A percentile compares a stretch with the other conserved stretches of the same genome.
phyloP scores from a whole-genome alignment of 306 rosid species.

The Macrotyloma uniflorum region DNA sequence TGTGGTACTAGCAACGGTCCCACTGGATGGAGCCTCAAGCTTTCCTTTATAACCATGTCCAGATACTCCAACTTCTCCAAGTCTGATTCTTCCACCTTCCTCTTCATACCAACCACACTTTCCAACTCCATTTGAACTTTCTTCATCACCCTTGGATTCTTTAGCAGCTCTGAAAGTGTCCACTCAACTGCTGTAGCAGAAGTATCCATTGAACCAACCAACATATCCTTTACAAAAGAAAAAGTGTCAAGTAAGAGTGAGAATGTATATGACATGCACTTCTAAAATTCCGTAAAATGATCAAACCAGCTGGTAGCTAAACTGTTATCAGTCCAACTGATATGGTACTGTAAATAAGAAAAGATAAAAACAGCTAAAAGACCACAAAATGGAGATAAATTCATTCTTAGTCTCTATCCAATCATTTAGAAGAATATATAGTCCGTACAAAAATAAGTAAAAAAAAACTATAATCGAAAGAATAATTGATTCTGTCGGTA shows the following conservation, averaged over 20 bases:
- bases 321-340: too few relatives aligned
- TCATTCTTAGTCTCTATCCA: too few relatives aligned
- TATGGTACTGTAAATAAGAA: too few relatives aligned
- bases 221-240: slow-evolving; percentile 54
- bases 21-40: slow-evolving; percentile 61
- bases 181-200: slow-evolving; percentile 59
- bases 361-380: too few relatives aligned
- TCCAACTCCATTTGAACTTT: slow-evolving; percentile 59
- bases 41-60: slow-evolving; percentile 63
- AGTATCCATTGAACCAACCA: slow-evolving; percentile 55
- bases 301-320: too few relatives aligned
- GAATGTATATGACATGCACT: too few relatives aligned
- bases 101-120: slow-evolving; percentile 57
- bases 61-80: slow-evolving; percentile 49
- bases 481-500: too few relatives aligned
- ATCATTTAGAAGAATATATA: too few relatives aligned
- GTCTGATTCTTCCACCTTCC: slow-evolving; percentile 65
- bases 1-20: slow-evolving; percentile 65
- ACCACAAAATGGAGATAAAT: too few relatives aligned
- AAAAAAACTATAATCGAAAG: too few relatives aligned
- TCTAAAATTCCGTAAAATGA: too few relatives aligned
- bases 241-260: background rate
- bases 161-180: slow-evolving; percentile 56
- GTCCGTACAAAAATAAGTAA: too few relatives aligned
- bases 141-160: slow-evolving; percentile 59